Conservation (phyloP, 352 stramenopile species). For the Globisporangium solare region DNA sequence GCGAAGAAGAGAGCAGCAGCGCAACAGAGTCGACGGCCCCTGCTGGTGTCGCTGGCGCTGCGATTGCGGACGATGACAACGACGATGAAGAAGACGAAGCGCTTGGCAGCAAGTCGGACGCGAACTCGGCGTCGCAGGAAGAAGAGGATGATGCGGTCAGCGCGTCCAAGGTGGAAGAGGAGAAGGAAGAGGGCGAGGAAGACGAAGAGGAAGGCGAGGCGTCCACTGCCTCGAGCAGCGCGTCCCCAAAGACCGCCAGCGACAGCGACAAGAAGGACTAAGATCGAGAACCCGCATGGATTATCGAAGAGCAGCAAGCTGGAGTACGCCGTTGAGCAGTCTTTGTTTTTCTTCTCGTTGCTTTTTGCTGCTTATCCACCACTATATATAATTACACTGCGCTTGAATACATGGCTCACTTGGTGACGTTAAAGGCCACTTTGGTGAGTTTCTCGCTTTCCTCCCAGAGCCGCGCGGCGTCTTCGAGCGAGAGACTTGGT, state of each 20-base stretch:
- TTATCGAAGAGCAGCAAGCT: background rate
- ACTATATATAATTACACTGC: conserved; percentile 1
- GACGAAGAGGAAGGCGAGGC: background rate
- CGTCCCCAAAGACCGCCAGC: conserved; percentile 6
- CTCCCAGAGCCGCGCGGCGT: conserved; percentile 27
- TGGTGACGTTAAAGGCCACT: conserved; percentile 19
- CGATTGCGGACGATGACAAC: conserved; percentile 3
- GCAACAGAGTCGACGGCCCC: background rate
- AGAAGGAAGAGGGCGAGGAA: conserved; percentile 23
- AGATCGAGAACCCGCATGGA: background rate
- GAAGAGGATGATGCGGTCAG: conserved; percentile 10
- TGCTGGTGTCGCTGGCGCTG: background rate
- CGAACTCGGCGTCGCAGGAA: conserved; percentile 3
- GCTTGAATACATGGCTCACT: conserved; percentile 4
- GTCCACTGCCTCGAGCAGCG: background rate
- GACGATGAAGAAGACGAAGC: conserved; percentile 20
- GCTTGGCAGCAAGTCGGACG: conserved; percentile 11
- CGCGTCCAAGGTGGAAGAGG: conserved; percentile 8
- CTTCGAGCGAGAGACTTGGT: conserved; percentile 31
- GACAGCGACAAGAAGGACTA: background rate
- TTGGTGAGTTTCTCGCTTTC: conserved; percentile 27
- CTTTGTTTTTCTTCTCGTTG: background rate
- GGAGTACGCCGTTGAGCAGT: background rate
- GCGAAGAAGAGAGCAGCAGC: conserved; percentile 11
- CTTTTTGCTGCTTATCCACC: too few relatives aligned